Conservation (phyloP, 345 rosid genomes). For the Rubroshorea leprosula region DNA sequence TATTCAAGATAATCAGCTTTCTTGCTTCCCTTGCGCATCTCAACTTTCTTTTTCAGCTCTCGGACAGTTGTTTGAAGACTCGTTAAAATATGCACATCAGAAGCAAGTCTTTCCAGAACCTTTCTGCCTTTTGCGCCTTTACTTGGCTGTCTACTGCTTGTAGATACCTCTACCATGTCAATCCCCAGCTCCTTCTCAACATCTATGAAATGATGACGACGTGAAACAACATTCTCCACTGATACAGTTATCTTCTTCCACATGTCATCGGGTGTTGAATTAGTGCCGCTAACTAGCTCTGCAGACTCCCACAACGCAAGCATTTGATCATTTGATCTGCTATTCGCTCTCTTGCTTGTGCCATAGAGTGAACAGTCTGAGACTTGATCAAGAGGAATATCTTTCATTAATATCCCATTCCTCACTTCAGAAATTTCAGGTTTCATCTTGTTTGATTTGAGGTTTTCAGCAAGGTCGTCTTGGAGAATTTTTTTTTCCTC, state of each 20-base stretch:
- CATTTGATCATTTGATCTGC: slow-evolving; percentile 36
- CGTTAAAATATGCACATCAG: slow-evolving; percentile 58
- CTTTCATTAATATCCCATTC: slow-evolving; percentile 46
- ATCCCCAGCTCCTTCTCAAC: not conserved
- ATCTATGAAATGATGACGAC: not conserved
- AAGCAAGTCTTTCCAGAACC: slow-evolving; percentile 61
- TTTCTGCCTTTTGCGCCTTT: slow-evolving; percentile 39
- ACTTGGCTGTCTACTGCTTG: slow-evolving; percentile 23
- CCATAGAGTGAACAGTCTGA: slow-evolving; percentile 51
- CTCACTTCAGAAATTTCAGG: slow-evolving; percentile 31
- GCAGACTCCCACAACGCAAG: slow-evolving; percentile 52
- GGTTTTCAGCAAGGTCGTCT: too few species aligned
- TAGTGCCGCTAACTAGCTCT: slow-evolving; percentile 28
- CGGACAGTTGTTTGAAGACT: slow-evolving; percentile 49
- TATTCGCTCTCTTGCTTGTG: slow-evolving; percentile 36
- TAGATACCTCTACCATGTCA: slow-evolving; percentile 7
- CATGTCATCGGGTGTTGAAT: slow-evolving; percentile 9
- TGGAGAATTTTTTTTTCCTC: too few species aligned
- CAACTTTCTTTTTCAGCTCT: slow-evolving; percentile 64
- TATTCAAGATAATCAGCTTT: slow-evolving; percentile 43
- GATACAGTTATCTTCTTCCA: slow-evolving; percentile 17
- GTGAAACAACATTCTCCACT: not conserved
- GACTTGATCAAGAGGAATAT: slow-evolving; percentile 60
- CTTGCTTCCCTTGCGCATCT: slow-evolving; percentile 46
- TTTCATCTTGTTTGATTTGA: slow-evolving; percentile 28